These are phyloP conservation scores for Naematelia encephala DNA, from an alignment of 768 basidiomycete species.

Conservation along the genomic window DNA sequence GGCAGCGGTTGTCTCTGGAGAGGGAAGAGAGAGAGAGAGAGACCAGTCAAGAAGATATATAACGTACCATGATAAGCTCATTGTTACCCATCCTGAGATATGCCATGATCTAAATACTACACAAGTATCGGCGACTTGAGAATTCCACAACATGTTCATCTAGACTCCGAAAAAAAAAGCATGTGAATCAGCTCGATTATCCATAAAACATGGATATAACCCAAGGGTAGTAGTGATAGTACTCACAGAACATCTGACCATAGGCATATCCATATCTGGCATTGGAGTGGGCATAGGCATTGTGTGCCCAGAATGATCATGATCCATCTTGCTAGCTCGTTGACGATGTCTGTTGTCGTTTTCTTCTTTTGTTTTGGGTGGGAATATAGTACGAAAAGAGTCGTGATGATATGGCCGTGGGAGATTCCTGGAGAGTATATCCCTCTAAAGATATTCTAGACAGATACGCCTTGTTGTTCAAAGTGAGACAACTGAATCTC, in stretches of 20 bases:
- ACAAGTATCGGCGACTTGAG: conserved; percentile 38
- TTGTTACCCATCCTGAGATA: conserved; percentile 36
- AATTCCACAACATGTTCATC: conserved; percentile 50
- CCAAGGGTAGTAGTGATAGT: neutral
- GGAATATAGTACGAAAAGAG: neutral
- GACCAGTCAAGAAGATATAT: no score
- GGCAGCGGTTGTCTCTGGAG: no score
- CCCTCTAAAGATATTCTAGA: neutral
- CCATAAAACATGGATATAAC: neutral
- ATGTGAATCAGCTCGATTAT: neutral
- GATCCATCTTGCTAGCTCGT: neutral
- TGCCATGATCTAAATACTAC: conserved; percentile 49
- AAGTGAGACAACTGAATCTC: neutral
- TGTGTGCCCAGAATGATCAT: conserved; percentile 7
- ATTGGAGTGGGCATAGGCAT: conserved; percentile 7
- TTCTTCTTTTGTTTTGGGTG: neutral
- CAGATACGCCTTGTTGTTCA: neutral
- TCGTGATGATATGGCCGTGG: neutral
- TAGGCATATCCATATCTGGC: conserved; percentile 5
- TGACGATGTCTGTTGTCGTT: neutral
- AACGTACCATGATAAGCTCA: conserved; percentile 46
- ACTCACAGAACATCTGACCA: conserved; percentile 1
- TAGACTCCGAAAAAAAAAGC: conserved; percentile 4
- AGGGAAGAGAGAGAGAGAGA: no score
- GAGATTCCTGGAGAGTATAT: neutral